Evolutionary conservation across 768 basidiomycete species (phyloP), one percentile per base, ranked within the genome.

Genomic region (Coprinopsis sp.): DNA sequence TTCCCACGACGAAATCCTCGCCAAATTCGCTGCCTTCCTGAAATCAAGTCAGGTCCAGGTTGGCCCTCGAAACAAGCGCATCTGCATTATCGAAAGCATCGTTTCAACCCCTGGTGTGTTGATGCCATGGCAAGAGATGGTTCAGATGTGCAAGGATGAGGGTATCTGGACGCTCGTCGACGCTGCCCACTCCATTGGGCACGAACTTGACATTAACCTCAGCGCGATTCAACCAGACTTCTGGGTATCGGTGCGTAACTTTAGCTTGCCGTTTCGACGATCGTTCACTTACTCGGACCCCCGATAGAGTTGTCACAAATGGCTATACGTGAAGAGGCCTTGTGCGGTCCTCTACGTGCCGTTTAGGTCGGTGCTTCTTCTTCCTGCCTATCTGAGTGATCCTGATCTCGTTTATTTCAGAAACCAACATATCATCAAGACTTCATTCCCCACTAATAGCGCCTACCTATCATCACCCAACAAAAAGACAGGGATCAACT

Each of bases 301-400:
- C n/a, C 25, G 39, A 27, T 51, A 87, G 79, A 91, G 90, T 54
- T 85, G 84, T 53, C 86, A 92, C 64, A 92, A 92, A 63, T 94
- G 91, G 90, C 66, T 91, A 2, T 82, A 74, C 55, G 72, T 78
- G 3, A 84, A 88, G 61, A 74, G 90, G 4, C 69, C 78, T 1
- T 81, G 74, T 34, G 81, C 87, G 0, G 67, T 85, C 12, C 66
- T 93, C 16, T 93, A 92, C 58, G 84, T 88, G 3, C 85, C 89
- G 0, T 72, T 63, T 46, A 59, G 74, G 75, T 72, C 33, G 27
- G 63, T 47, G 13, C 30, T 12, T 27, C 42, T 22, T 27, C 13
- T n/a, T 1, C 12, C 28, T 46, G 19, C 6, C 6, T 22, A 13
- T 30, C 36, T 34, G n/a, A 34, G 8, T n/a, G 23, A 29, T 21